Evolutionary conservation across 805 yeast genomes (phyloP).

Genomic region (Alloascoidea hylecoeti): DNA sequence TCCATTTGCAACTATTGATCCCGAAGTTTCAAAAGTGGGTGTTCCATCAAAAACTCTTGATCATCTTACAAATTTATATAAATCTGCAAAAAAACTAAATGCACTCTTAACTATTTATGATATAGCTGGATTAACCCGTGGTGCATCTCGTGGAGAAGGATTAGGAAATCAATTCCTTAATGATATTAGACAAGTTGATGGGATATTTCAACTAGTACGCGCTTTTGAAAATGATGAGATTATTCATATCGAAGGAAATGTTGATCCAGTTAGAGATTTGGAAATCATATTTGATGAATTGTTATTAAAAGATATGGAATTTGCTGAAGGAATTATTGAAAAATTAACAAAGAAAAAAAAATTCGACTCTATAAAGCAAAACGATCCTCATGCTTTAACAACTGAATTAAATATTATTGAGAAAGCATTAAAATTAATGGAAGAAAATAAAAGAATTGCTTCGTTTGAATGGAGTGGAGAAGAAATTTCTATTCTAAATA

Average conservation of each 20-base stretch:
- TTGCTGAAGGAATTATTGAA: slow-evolving; percentile 41
- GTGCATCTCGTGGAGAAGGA: slow-evolving; percentile 54
- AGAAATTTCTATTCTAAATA: slow-evolving; percentile 56
- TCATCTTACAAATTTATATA: slow-evolving; percentile 29
- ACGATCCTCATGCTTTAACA: slow-evolving; percentile 19
- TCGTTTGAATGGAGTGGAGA: slow-evolving; percentile 43
- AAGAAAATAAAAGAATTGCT: slow-evolving; percentile 50
- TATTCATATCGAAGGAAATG: slow-evolving; percentile 49
- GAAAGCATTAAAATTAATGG: slow-evolving; percentile 30
- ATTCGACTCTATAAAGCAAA: slow-evolving; percentile 30
- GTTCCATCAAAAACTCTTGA: slow-evolving; percentile 39
- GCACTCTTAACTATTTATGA: slow-evolving; percentile 46
- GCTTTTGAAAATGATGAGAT: slow-evolving; percentile 52
- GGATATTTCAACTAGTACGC: slow-evolving; percentile 54
- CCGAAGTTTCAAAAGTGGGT: slow-evolving; percentile 45
- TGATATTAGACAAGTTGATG: slow-evolving; percentile 60
- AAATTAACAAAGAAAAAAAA: slow-evolving; percentile 25
- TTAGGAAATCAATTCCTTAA: slow-evolving; percentile 61
- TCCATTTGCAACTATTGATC: slow-evolving; percentile 69
- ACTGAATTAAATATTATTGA: slow-evolving; percentile 22
- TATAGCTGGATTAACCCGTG: slow-evolving; percentile 58
- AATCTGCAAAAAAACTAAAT: slow-evolving; percentile 36
- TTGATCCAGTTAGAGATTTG: slow-evolving; percentile 51
- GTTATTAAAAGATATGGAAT: slow-evolving; percentile 54
- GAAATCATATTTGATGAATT: slow-evolving; percentile 52